Evolutionary conservation across 2,329 filamentous ascomycete species (phyloP).

Genomic region (Colletotrichum simmondsii): DNA sequence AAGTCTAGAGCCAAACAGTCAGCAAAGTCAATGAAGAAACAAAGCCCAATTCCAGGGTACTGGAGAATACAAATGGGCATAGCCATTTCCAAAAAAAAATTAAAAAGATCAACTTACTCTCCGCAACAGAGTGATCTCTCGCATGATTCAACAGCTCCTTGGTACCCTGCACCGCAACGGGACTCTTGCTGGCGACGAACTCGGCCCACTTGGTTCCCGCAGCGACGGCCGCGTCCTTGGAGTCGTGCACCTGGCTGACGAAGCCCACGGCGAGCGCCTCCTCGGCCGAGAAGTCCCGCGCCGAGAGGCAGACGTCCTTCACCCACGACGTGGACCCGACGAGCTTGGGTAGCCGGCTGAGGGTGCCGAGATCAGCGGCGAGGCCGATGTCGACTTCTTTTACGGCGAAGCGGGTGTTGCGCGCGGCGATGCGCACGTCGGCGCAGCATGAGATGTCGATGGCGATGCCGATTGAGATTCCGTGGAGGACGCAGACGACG

Average conservation of each 20-base stretch:
- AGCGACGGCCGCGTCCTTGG: slow-evolving; percentile 71
- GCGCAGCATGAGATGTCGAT: slow-evolving; percentile 79
- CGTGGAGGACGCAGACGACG: slow-evolving; percentile 85
- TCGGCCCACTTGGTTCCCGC: slow-evolving; percentile 72
- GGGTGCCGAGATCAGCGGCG: slow-evolving; percentile 82
- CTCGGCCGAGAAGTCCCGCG: slow-evolving; percentile 73
- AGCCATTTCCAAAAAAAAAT: neutral
- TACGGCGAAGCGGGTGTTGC: slow-evolving; percentile 72
- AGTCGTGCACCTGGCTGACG: slow-evolving; percentile 72
- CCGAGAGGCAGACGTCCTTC: slow-evolving; percentile 81
- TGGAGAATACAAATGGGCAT: neutral
- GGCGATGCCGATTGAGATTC: slow-evolving; percentile 79
- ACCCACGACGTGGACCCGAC: slow-evolving; percentile 80
- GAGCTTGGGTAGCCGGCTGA: slow-evolving; percentile 78
- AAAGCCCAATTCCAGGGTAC: neutral
- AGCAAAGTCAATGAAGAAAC: neutral
- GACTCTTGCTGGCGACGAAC: slow-evolving; percentile 82
- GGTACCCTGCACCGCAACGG: slow-evolving; percentile 86
- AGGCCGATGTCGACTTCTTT: slow-evolving; percentile 88
- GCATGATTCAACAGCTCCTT: slow-evolving; percentile 89
- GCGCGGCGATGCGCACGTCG: slow-evolving; percentile 75
- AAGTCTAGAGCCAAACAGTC: slow-evolving; percentile 61
- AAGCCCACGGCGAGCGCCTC: slow-evolving; percentile 79
- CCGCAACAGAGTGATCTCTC: slow-evolving; percentile 79
- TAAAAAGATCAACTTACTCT: slow-evolving; percentile 70